A percentile compares a stretch with the other conserved stretches of the same genome.
phyloP scores from a whole-genome alignment of 495 filamentous ascomycete genomes.

The Penicillium nucicola region DNA sequence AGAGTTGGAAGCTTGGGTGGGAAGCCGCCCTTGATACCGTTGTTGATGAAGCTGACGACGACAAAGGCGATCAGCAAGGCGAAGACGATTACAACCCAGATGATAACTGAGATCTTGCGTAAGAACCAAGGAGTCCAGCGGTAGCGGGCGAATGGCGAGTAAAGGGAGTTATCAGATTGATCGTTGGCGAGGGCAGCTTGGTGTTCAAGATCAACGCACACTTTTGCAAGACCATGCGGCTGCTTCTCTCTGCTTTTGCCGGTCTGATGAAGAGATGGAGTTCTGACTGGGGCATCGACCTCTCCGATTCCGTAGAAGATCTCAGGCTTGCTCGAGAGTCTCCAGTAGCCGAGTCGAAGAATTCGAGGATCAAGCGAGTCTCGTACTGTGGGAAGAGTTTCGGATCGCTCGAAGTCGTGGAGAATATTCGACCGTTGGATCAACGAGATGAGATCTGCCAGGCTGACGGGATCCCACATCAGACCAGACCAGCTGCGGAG shows the following conservation, averaged over 20 bases:
- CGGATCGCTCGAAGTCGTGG: constrained; percentile 61
- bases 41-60: constrained; percentile 72
- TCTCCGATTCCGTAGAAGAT: constrained; percentile 67
- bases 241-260: constrained; percentile 31
- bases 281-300: constrained; percentile 51
- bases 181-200: constrained; percentile 30
- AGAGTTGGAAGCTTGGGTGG: constrained; percentile 59
- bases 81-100: constrained; percentile 59
- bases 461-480: constrained; percentile 77
- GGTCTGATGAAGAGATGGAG: constrained; percentile 50
- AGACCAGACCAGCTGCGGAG: constrained; percentile 61
- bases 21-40: constrained; percentile 66
- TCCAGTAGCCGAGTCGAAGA: constrained; percentile 82
- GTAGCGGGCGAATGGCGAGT: constrained; percentile 49
- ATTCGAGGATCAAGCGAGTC: constrained; percentile 43
- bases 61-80: constrained; percentile 70
- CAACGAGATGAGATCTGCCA: constrained; percentile 73
- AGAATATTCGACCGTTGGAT: constrained; percentile 77
- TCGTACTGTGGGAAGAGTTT: constrained; percentile 48
- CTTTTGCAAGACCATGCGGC: constrained; percentile 26
- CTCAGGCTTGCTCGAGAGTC: constrained; percentile 53
- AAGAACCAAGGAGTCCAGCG: constrained; percentile 80
- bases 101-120: constrained; percentile 56
- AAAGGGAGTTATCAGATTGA: constrained; percentile 38
- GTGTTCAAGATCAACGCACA: constrained; percentile 44